phyloP scores from a whole-genome alignment of 495 filamentous ascomycete species.

The Apiosordaria backusii region DNA sequence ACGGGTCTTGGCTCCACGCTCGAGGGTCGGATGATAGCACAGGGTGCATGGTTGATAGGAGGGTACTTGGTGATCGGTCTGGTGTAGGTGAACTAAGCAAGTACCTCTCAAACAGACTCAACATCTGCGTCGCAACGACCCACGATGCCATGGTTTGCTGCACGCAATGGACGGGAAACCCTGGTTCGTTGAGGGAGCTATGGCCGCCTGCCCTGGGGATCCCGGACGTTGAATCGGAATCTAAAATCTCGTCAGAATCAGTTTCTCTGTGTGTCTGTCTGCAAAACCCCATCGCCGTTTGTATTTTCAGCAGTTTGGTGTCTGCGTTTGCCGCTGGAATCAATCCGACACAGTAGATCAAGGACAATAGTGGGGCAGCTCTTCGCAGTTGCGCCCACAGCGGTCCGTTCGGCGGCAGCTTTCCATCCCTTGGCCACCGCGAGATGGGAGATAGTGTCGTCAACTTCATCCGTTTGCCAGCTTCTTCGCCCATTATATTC shows the following conservation, averaged over 20 bases:
- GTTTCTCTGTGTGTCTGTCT: too few relatives aligned
- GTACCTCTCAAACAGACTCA: neutral
- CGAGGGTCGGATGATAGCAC: neutral
- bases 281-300: neutral
- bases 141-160: neutral
- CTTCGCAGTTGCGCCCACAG: neutral
- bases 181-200: neutral
- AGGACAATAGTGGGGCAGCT: neutral
- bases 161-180: neutral
- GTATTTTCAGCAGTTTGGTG: neutral
- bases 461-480: neutral
- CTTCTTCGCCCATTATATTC: neutral
- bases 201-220: neutral
- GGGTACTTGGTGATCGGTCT: neutral
- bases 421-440: neutral
- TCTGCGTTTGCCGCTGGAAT: neutral
- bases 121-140: neutral
- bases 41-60: neutral
- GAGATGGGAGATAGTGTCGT: neutral
- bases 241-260: neutral
- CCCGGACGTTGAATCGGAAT: neutral
- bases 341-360: neutral
- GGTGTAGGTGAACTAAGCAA: neutral
- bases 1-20: neutral
- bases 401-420: neutral